Evolutionary conservation across 345 rosid species (phyloP), one percentile per base, ranked within the genome.

Genomic region (Trapa bicornis): DNA sequence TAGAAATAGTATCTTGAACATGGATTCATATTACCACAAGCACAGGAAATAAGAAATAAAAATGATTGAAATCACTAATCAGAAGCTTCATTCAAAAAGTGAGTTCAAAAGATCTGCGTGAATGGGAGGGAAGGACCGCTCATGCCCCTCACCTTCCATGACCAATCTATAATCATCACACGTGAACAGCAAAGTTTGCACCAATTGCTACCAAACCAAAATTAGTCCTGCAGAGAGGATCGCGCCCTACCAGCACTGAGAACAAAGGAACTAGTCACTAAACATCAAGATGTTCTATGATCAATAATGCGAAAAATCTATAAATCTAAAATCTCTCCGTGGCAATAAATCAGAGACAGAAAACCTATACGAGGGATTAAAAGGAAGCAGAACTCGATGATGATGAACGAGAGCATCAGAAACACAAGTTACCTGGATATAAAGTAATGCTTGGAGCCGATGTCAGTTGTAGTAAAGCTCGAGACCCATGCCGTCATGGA

Each of bases 401-500:
- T 2, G 37, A 61, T 2, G 42, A 22, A 36, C n/a, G 42, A 17
- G 29, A 16, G 56, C 56, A 50, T n/a, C 56, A 17, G 56, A 50
- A 15, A 50, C 3, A 2, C 1, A 57, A 4, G 4, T 68, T 57
- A 68, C 71, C 65, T 1, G 60, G 33, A 39, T 37, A 33, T 32
- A 0, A 41, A 41, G 61, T 11, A 16, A 14, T 6, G 2, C 17
- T 29, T 53, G 9, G 58, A 53, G 58, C 58, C n/a, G 16, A 14
- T 6, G 60, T 81, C 68, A 88, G 64, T 79, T 88, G 76, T 86
- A 86, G 75, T 86, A 86, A 72, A 88, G 89, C 80, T 86, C 89
- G 77, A 84, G 91, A 58, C 89, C 91, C 86, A 86, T 88, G 69
- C 91, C 91, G 13, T 88, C 91, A 61, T 85, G 94, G 53, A 87